Percentiles rank a stretch among this genome's conserved stretches.
Conservation (phyloP, 2,329 filamentous ascomycete species). For the Endocalyx cinctus region DNA sequence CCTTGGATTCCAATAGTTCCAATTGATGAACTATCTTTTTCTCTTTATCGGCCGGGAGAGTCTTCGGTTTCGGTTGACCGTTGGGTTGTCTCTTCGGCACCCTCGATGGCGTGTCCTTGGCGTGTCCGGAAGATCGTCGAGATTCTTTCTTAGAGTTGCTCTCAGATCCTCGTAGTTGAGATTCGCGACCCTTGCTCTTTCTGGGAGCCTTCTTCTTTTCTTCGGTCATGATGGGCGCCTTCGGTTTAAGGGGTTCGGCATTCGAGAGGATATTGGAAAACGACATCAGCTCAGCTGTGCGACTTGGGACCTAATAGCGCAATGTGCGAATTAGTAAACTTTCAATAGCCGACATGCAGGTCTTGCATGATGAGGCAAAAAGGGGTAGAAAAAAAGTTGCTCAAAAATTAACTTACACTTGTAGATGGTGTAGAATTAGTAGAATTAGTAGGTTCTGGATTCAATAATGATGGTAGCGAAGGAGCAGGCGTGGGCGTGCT, state of each 20-base stretch:
- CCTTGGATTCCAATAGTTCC: slow-evolving; percentile 35
- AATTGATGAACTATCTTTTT: slow-evolving; percentile 67
- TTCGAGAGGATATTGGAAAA: slow-evolving; percentile 92
- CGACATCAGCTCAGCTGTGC: slow-evolving; percentile 84
- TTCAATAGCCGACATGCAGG: slow-evolving; percentile 1
- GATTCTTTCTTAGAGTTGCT: slow-evolving; percentile 39
- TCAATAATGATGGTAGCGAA: slow-evolving; percentile 27
- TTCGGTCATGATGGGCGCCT: slow-evolving; percentile 31
- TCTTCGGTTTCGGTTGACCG: slow-evolving; percentile 47
- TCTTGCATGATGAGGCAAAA: slow-evolving; percentile 1
- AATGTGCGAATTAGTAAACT: slow-evolving; percentile 7
- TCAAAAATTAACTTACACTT: slow-evolving; percentile 21
- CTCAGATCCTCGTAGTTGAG: slow-evolving; percentile 46
- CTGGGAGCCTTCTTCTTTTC: slow-evolving; percentile 33
- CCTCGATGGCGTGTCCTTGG: slow-evolving; percentile 42
- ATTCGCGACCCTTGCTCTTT: slow-evolving; percentile 46
- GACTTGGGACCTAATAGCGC: slow-evolving; percentile 58
- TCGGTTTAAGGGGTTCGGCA: slow-evolving; percentile 60
- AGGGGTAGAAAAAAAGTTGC: neutral
- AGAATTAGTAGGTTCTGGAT: slow-evolving; percentile 24
- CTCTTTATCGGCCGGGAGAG: slow-evolving; percentile 54
- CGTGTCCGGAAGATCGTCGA: slow-evolving; percentile 46
- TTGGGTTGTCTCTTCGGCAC: slow-evolving; percentile 58
- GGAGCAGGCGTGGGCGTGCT: slow-evolving; percentile 25
- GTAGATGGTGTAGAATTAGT: slow-evolving; percentile 15